Percentiles rank a stretch among this genome's conserved stretches.
Evolutionary conservation across 345 rosid genomes (phyloP).

Genomic region (Eutrema japonicum): DNA sequence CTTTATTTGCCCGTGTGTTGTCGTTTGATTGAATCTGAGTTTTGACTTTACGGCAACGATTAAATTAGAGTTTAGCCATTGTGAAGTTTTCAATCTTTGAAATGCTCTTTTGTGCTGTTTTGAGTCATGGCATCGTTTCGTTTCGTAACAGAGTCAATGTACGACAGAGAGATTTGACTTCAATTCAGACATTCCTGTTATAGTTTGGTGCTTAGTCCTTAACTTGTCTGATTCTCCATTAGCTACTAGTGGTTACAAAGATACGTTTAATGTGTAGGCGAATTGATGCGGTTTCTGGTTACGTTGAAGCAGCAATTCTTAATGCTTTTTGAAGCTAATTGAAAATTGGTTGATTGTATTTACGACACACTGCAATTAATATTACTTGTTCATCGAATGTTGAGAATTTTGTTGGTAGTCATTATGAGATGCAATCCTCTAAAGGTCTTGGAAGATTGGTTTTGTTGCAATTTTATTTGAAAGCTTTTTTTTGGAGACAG

Average conservation of each 20-base stretch:
- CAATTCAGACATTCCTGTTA: constrained; percentile 6
- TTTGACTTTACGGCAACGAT: constrained; percentile 16
- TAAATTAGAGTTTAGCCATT: constrained; percentile 4
- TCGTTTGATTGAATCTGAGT: constrained; percentile 24
- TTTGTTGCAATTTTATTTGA: constrained; percentile 13
- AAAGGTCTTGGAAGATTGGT: constrained; percentile 15
- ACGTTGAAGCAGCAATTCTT: constrained; percentile 10
- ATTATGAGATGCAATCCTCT: constrained; percentile 8
- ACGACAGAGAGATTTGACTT: constrained; percentile 32
- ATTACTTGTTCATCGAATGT: background rate
- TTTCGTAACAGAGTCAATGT: constrained; percentile 10
- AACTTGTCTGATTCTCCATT: constrained; percentile 24
- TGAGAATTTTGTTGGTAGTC: constrained; percentile 14
- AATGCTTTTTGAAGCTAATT: background rate
- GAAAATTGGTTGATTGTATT: constrained; percentile 23
- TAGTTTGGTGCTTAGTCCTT: constrained; percentile 21
- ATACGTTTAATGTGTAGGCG: background rate
- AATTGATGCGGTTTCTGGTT: constrained; percentile 8
- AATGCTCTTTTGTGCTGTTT: constrained; percentile 20
- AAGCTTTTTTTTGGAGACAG: background rate
- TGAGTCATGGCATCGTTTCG: background rate
- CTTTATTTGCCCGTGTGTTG: background rate
- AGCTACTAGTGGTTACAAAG: constrained; percentile 1
- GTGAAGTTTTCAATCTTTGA: constrained; percentile 11
- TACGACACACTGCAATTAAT: background rate